These are phyloP conservation scores for Trichosanthes cucumerina DNA, from an alignment of 306 rosid genomes.

Conservation along the genomic window DNA sequence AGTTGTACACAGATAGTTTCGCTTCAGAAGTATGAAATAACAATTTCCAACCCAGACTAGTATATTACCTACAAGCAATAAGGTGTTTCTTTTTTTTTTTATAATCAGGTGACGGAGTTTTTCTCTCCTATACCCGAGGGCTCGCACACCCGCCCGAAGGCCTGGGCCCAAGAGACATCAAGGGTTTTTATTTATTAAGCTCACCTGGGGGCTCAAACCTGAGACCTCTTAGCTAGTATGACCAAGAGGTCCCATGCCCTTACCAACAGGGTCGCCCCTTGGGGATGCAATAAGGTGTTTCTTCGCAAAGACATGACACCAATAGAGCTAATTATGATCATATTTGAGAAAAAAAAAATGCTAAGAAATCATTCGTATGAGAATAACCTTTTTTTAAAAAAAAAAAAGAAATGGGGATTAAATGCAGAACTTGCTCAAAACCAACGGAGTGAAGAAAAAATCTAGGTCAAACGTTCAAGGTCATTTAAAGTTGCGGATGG, in stretches of 20 bases:
- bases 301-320: neutral
- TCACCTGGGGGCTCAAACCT: no score
- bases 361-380: neutral
- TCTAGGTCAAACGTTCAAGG: neutral
- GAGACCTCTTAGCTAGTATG: no score
- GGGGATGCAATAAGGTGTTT: neutral
- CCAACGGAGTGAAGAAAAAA: neutral
- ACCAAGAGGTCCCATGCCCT: no score
- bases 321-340: neutral
- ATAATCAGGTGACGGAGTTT: no score
- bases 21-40: neutral
- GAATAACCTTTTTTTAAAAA: neutral
- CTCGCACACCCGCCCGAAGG: no score
- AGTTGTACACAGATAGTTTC: neutral
- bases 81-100: no score
- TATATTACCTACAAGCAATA: neutral
- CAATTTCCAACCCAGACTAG: neutral
- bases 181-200: no score
- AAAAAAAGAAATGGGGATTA: neutral
- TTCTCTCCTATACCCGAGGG: no score
- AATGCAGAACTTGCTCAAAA: neutral
- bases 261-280: no score
- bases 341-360: neutral
- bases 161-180: no score
- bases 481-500: neutral